Evolutionary conservation across 1,139 yeast genomes (phyloP), one percentile per base, ranked within the genome.

Genomic region (Candida sp.): DNA sequence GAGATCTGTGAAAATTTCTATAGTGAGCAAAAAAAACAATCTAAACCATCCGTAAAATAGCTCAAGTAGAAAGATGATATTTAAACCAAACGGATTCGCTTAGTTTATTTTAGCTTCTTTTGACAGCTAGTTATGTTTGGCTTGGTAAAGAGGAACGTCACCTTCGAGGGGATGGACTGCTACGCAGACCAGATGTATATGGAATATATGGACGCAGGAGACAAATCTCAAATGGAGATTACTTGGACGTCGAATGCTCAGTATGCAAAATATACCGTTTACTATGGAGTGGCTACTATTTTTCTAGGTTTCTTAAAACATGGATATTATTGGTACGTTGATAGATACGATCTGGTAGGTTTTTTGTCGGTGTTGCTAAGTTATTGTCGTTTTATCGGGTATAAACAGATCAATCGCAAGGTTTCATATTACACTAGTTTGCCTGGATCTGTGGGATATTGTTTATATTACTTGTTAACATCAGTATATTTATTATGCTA

Each of bases 371-470:
- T 68, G 11, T 35, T 65, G 1, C 50, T 63, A 8, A 74, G 83
- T 1, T 56, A 75, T 39, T 61, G 68, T 29, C 64, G 87, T 45
- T 72, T 52, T 45, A 42, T 80, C 6, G 75, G 80, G 1, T 81
- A 82, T 54, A 71, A 74, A 48, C 76, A 71, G 48, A 45, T 78
- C 2, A 81, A 84, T 0, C 48, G 51, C 2, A 43, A 42, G 22
- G 22, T 69, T 22, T 63, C 75, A 32, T 61, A 64, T 38, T 56
- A 55, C 33, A 62, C 77, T 2, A 81, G 82, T 1, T 57, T 80
- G 15, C 87, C 87, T 1, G 61, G 70, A 3, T 75, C 84, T 3
- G 52, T 74, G 5, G 85, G 84, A 0, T 64, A 76, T 5, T 49
- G 72, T 1, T 43, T 77, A n/a, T 57, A 76, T 36, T 55, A 79